phyloP scores from a whole-genome alignment of 768 basidiomycete genomes.

The Ramaria rubella region DNA sequence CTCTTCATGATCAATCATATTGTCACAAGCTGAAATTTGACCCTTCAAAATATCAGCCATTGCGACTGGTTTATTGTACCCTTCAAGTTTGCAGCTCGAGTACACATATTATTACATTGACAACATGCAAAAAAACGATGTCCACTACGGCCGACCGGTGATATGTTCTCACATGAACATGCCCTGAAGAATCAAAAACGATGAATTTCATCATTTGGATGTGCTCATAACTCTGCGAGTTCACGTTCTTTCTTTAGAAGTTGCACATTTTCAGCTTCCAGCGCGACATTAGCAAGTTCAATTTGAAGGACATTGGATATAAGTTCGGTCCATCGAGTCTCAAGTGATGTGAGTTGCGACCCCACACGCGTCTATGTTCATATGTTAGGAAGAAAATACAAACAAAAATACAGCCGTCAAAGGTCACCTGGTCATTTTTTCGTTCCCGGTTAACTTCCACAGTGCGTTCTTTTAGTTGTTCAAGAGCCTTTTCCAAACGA shows the following conservation, averaged over 20 bases:
- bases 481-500: slow-evolving; percentile 63
- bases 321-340: slow-evolving; percentile 89
- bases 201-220: too few species aligned
- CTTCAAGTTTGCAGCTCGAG: too few species aligned
- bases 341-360: slow-evolving; percentile 70
- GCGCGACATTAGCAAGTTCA: slow-evolving; percentile 88
- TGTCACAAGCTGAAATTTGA: too few species aligned
- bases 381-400: background rate
- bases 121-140: too few species aligned
- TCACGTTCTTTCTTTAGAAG: slow-evolving; percentile 56
- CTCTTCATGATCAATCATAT: too few species aligned
- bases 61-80: too few species aligned
- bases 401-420: slow-evolving; percentile 1
- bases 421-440: slow-evolving; percentile 73
- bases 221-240: slow-evolving; percentile 34
- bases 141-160: too few species aligned
- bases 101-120: too few species aligned
- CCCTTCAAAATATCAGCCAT: too few species aligned
- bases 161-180: too few species aligned
- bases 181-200: too few species aligned
- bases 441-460: slow-evolving; percentile 84
- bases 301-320: slow-evolving; percentile 88
- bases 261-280: slow-evolving; percentile 65
- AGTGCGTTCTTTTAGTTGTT: slow-evolving; percentile 69
- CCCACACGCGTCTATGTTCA: slow-evolving; percentile 62